These are phyloP conservation scores for Ambrosia artemisiifolia DNA, from an alignment of 129 eudicot genomes.

Conservation along the genomic window DNA sequence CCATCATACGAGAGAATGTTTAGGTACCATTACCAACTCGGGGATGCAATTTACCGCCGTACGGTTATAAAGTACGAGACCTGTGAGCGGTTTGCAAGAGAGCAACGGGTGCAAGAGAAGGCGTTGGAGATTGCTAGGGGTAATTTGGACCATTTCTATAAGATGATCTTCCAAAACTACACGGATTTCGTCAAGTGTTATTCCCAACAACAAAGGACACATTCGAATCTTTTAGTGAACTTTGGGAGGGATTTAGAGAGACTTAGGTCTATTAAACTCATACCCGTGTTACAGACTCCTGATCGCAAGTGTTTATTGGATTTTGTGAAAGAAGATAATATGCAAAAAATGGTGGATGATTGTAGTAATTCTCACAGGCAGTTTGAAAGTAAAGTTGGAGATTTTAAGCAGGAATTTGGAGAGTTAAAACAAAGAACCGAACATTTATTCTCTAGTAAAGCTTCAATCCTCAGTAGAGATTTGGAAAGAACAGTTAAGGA, in stretches of 20 bases:
- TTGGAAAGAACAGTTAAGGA: conserved; percentile 64
- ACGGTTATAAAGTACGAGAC: conserved; percentile 44
- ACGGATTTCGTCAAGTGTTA: conserved; percentile 65
- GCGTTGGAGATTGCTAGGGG: conserved; percentile 93
- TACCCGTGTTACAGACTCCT: conserved; percentile 61
- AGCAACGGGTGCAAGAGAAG: conserved; percentile 90
- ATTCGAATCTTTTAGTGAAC: conserved; percentile 57
- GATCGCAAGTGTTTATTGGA: conserved; percentile 68
- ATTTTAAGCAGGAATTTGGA: conserved; percentile 87
- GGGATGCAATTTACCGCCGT: conserved; percentile 61
- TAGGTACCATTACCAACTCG: conserved; percentile 74
- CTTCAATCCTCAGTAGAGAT: conserved; percentile 52
- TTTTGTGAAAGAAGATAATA: conserved; percentile 77
- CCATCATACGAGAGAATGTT: conserved; percentile 89
- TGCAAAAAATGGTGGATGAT: conserved; percentile 71
- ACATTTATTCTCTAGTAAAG: conserved; percentile 66
- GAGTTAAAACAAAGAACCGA: conserved; percentile 65
- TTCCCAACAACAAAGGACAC: conserved; percentile 62
- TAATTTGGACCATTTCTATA: conserved; percentile 72
- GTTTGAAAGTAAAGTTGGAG: conserved; percentile 78
- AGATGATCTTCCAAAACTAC: conserved; percentile 68
- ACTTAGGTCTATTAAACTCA: conserved; percentile 58
- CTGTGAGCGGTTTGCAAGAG: conserved; percentile 58
- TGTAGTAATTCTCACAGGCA: conserved; percentile 80
- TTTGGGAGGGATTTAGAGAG: conserved; percentile 72